Percentiles rank a stretch among this genome's conserved stretches.
These are phyloP conservation scores for Tagetes patula DNA, from an alignment of 129 eudicot species.

Conservation along the genomic window DNA sequence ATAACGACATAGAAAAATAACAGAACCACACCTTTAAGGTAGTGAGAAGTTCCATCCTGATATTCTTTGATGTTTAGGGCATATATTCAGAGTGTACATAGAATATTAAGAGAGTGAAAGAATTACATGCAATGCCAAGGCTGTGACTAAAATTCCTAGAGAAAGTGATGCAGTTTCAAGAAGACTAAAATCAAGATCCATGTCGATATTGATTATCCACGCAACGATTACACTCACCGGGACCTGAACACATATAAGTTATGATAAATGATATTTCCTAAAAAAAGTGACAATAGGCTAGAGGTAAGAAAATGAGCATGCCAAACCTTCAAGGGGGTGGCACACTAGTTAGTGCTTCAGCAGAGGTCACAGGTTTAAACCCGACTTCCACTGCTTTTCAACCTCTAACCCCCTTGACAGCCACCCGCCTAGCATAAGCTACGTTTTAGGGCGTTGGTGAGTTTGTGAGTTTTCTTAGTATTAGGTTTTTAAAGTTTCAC, in stretches of 20 bases:
- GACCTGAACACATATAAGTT: slow-evolving; percentile 39
- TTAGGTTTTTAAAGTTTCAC: too few relatives aligned
- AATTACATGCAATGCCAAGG: slow-evolving; percentile 72
- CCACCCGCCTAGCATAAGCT: too few relatives aligned
- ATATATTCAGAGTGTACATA: background rate
- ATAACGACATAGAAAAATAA: slow-evolving; percentile 74
- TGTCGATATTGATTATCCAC: slow-evolving; percentile 60
- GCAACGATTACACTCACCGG: slow-evolving; percentile 58
- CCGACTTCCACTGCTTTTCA: too few relatives aligned
- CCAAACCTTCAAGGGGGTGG: too few relatives aligned
- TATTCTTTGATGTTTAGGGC: slow-evolving; percentile 6
- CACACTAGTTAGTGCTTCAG: too few relatives aligned
- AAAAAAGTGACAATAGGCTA: background rate
- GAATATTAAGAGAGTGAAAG: background rate
- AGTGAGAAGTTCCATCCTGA: slow-evolving; percentile 97
- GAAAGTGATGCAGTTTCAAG: slow-evolving; percentile 68
- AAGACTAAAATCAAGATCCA: slow-evolving; percentile 72
- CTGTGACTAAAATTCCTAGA: slow-evolving; percentile 63
- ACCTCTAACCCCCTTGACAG: too few relatives aligned
- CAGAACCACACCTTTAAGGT: slow-evolving; percentile 82
- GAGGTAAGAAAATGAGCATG: background rate
- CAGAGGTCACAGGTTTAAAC: too few relatives aligned
- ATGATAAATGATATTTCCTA: slow-evolving; percentile 6
- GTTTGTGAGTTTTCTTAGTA: too few relatives aligned
- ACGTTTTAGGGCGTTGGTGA: too few relatives aligned